These are phyloP conservation scores for Sporothrix phasma DNA, from an alignment of 2,329 filamentous ascomycete species.

Conservation along the genomic window DNA sequence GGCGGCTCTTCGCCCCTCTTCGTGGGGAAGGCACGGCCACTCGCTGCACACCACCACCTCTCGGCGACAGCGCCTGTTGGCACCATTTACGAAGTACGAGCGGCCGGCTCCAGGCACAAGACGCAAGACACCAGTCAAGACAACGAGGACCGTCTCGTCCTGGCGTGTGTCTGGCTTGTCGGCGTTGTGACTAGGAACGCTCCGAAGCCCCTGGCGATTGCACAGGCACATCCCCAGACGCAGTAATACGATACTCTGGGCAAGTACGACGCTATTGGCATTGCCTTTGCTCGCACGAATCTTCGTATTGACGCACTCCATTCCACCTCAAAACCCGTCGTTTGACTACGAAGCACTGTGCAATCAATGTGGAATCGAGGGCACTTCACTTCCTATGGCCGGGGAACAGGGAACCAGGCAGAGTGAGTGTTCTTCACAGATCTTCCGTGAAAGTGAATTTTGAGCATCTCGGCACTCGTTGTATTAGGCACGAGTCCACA, in stretches of 20 bases:
- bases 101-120: neutral
- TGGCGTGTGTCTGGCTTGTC: neutral
- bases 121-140: neutral
- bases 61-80: neutral
- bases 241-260: neutral
- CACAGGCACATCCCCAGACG: neutral
- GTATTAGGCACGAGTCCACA: too few species aligned
- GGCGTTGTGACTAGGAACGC: neutral
- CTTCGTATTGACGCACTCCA: too few species aligned
- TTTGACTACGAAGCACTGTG: too few species aligned
- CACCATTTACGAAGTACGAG: constrained; percentile 6
- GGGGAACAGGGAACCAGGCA: too few species aligned
- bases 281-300: neutral
- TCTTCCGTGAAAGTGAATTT: neutral
- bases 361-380: neutral
- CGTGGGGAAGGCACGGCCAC: neutral
- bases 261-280: neutral
- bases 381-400: neutral
- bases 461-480: neutral
- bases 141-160: neutral
- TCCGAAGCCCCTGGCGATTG: constrained; percentile 3
- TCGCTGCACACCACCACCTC: neutral
- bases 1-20: neutral
- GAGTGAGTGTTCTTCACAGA: too few species aligned
- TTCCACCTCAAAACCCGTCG: neutral